Evolutionary conservation across 768 basidiomycete genomes (phyloP), one percentile per base, ranked within the genome.

Genomic region (Termitomyces sp.): DNA sequence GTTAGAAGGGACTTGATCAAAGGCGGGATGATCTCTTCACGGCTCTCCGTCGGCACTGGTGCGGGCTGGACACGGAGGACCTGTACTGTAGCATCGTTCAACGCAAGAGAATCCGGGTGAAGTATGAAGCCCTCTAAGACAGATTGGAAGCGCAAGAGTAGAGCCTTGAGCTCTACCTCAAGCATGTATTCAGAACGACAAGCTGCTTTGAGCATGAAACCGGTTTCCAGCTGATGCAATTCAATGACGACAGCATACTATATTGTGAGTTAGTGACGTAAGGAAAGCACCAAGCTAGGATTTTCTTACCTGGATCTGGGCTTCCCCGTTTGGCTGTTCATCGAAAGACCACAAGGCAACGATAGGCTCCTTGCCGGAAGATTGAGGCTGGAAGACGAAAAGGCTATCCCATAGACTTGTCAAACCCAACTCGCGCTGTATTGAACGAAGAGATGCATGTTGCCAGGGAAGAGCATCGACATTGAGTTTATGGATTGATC

Each of bases 171-270:
- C 30, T 63, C 61, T 12, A 55, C 54, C 6, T 41, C 21, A 41
- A 65, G 58, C 59, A 76, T 68, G 43, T 65, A 64, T 35, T 68
- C 65, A 6, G 68, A 58, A 5, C 60, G 63, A 41, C 74, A 77
- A 16, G 72, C 76, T 40, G 71, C 68, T 56, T 70, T 70, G 34
- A 79, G 47, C 28, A 60, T 58, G 55, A 76, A 73, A 1, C 70
- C 67, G 35, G 57, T 52, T 3, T 62, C 59, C 10, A 57, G 37
- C 51, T 76, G 72, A 52, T 70, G 63, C 9, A 79, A 60, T 59
- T 79, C 79, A 32, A 78, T 54, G 46, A 77, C 78, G 17, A 79
- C 52, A 3, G 76, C 68, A 57, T 80, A 80, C 79, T 80, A 50
- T 14, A 34, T 32, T 25, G 44, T 19, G 34, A 46, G 39, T 56